phyloP scores from a whole-genome alignment of 306 rosid species.

The Corylus americana region DNA sequence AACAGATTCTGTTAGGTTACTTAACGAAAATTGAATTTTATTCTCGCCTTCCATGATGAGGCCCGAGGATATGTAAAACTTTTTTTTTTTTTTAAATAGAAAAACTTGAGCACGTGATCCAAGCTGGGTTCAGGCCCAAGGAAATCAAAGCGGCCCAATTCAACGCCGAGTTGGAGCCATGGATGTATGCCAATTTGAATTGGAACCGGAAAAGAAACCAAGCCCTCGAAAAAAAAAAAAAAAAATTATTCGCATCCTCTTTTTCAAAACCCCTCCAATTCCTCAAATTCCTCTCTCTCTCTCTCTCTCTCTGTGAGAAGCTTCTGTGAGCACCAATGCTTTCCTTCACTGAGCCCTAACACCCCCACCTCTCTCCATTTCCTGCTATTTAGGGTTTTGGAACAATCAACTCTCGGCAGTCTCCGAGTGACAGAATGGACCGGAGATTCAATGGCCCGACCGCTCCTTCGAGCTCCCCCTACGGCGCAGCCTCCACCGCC shows the following conservation, averaged over 20 bases:
- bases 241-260: neutral
- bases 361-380: constrained; percentile 1
- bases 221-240: neutral
- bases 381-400: constrained; percentile 4
- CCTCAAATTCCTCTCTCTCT: neutral
- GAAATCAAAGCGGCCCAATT: no score
- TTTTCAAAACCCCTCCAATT: constrained; percentile 26
- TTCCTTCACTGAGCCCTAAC: constrained; percentile 31
- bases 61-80: no score
- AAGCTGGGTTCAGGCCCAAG: neutral
- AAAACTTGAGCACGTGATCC: no score
- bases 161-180: neutral
- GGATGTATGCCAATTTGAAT: neutral
- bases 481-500: constrained; percentile 31
- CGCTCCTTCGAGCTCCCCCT: constrained; percentile 44
- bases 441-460: constrained; percentile 54
- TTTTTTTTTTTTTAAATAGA: no score
- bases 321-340: constrained; percentile 30
- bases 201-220: neutral
- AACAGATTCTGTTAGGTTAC: no score
- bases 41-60: no score
- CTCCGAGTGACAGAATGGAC: constrained; percentile 47
- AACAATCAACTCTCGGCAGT: constrained; percentile 7
- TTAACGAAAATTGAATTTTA: no score
- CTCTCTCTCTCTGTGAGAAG: neutral